Percentiles rank a stretch among this genome's conserved stretches.
Conservation (phyloP, 2,329 filamentous ascomycete species). For the Aspergillus fumigatus region DNA sequence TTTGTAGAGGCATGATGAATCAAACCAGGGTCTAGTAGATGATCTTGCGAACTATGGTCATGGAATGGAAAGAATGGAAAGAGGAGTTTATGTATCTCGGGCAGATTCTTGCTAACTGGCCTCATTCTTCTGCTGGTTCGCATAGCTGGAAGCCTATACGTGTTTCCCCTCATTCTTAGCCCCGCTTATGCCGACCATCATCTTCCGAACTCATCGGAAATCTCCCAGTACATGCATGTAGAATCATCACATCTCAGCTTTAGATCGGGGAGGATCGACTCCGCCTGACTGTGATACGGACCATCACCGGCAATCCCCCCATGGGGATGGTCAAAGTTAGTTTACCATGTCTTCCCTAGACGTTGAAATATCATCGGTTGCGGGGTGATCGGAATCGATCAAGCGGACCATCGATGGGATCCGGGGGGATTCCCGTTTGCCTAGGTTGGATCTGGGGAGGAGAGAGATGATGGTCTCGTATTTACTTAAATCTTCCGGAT, state of each 20-base stretch:
- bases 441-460: neutral
- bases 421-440: neutral
- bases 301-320: neutral
- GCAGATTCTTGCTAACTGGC: too few species aligned
- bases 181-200: neutral
- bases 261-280: neutral
- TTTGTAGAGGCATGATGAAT: slow-evolving; percentile 7
- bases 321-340: neutral
- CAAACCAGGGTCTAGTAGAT: neutral
- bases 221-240: neutral
- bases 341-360: too few species aligned
- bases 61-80: neutral
- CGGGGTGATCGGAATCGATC: too few species aligned
- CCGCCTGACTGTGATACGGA: too few species aligned
- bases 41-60: neutral
- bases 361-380: too few species aligned
- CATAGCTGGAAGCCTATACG: neutral
- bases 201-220: neutral
- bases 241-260: neutral
- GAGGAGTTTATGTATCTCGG: neutral
- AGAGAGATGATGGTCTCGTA: neutral
- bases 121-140: too few species aligned
- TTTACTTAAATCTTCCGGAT: neutral
- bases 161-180: neutral
- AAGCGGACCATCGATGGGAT: too few species aligned